These are phyloP conservation scores for Colletotrichum sp. DNA, from an alignment of 2,329 filamentous ascomycete genomes.

Conservation along the genomic window DNA sequence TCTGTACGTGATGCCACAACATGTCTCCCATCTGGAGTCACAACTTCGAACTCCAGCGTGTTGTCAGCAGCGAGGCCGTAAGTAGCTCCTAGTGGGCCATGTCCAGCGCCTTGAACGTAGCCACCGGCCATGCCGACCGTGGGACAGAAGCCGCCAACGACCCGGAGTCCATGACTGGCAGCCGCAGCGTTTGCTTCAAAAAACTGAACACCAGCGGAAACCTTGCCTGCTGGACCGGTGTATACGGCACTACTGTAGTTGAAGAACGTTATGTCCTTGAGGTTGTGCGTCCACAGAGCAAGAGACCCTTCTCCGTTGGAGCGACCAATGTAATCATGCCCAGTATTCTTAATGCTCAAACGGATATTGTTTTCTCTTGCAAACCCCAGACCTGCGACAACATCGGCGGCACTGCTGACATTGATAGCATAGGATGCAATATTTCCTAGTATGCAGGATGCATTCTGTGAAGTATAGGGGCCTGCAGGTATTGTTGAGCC, in stretches of 20 bases:
- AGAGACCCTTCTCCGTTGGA: slow-evolving; percentile 37
- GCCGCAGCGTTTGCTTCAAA: slow-evolving; percentile 47
- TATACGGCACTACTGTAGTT: background rate
- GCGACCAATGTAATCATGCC: slow-evolving; percentile 49
- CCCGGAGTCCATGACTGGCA: slow-evolving; percentile 38
- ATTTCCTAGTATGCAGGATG: slow-evolving; percentile 37
- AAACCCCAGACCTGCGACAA: slow-evolving; percentile 36
- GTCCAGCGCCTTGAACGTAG: slow-evolving; percentile 59
- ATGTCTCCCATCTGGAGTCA: slow-evolving; percentile 45
- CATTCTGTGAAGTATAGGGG: slow-evolving; percentile 32
- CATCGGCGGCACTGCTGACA: slow-evolving; percentile 29
- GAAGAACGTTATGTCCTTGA: slow-evolving; percentile 28
- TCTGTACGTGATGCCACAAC: slow-evolving; percentile 42
- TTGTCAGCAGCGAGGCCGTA: slow-evolving; percentile 59
- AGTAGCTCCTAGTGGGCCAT: slow-evolving; percentile 44
- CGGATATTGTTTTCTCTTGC: slow-evolving; percentile 50
- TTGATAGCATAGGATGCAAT: slow-evolving; percentile 28
- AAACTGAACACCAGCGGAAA: slow-evolving; percentile 49
- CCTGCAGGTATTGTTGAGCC: slow-evolving; percentile 28
- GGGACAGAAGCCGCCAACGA: slow-evolving; percentile 50
- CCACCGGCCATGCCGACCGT: slow-evolving; percentile 58
- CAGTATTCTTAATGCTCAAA: slow-evolving; percentile 55
- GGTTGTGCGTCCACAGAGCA: slow-evolving; percentile 41
- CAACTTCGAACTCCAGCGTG: slow-evolving; percentile 50
- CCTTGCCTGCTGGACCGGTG: slow-evolving; percentile 27